Evolutionary conservation across 2,329 filamentous ascomycete genomes (phyloP).

Genomic region (Colletotrichum sp.): DNA sequence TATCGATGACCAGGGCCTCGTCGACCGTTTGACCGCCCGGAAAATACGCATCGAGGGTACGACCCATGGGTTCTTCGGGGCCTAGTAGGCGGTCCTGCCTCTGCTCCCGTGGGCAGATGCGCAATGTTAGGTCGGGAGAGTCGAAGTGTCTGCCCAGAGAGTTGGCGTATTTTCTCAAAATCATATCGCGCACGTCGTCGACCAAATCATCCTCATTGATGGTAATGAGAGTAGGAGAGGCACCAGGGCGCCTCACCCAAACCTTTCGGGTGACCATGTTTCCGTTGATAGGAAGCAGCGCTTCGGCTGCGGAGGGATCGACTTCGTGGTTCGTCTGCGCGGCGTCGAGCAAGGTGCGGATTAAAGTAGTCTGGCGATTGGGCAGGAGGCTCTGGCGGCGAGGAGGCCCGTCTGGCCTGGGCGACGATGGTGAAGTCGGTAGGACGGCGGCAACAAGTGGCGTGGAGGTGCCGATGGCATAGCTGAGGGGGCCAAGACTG

Average conservation of each 20-base stretch:
- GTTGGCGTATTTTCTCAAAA: conserved; percentile 92
- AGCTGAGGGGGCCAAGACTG: conserved; percentile 15
- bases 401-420: conserved; percentile 28
- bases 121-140: conserved; percentile 84
- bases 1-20: conserved; percentile 90
- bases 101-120: conserved; percentile 75
- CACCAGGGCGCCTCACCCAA: conserved; percentile 89
- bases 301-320: conserved; percentile 42
- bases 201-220: conserved; percentile 89
- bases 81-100: conserved; percentile 72
- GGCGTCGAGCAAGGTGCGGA: conserved; percentile 58
- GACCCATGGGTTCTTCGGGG: conserved; percentile 84
- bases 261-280: conserved; percentile 78
- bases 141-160: conserved; percentile 89
- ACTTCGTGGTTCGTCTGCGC: conserved; percentile 39
- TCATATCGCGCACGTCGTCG: conserved; percentile 92
- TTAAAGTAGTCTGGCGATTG: conserved; percentile 49
- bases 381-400: conserved; percentile 51
- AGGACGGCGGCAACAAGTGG: conserved; percentile 4
- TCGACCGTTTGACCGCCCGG: conserved; percentile 86
- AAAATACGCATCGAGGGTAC: conserved; percentile 81
- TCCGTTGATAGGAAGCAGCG: conserved; percentile 43
- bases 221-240: conserved; percentile 85
- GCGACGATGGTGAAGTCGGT: conserved; percentile 19
- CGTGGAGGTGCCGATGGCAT: conserved; percentile 18